Evolutionary conservation across 2,329 filamentous ascomycete genomes (phyloP).

Genomic region (Talaromyces marneffei): DNA sequence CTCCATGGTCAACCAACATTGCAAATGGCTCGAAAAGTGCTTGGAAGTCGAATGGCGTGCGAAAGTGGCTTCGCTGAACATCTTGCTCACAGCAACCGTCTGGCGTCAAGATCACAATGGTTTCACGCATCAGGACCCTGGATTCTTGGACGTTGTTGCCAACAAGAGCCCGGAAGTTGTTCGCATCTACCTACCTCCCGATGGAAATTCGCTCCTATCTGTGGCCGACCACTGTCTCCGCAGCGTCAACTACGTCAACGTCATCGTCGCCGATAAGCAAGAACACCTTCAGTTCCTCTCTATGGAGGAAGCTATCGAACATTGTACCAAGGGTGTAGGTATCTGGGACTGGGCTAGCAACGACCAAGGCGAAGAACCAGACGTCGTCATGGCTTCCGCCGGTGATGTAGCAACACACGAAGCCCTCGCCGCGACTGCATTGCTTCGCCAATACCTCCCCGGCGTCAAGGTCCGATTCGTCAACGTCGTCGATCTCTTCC

Average conservation of each 20-base stretch:
- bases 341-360: slow-evolving; percentile 75
- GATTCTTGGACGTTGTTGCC: slow-evolving; percentile 71
- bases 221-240: slow-evolving; percentile 70
- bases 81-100: slow-evolving; percentile 70
- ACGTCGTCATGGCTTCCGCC: slow-evolving; percentile 69
- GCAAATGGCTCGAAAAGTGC: slow-evolving; percentile 79
- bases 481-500: slow-evolving; percentile 76
- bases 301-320: slow-evolving; percentile 65
- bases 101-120: slow-evolving; percentile 82
- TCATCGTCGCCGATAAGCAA: slow-evolving; percentile 74
- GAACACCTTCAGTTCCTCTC: slow-evolving; percentile 69
- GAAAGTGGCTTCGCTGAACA: slow-evolving; percentile 70
- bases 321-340: slow-evolving; percentile 72
- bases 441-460: slow-evolving; percentile 66
- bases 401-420: slow-evolving; percentile 71
- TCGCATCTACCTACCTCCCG: slow-evolving; percentile 73
- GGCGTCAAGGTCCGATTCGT: slow-evolving; percentile 71
- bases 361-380: slow-evolving; percentile 61
- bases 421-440: slow-evolving; percentile 65
- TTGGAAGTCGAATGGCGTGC: slow-evolving; percentile 72
- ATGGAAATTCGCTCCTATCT: slow-evolving; percentile 71
- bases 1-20: slow-evolving; percentile 81
- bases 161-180: slow-evolving; percentile 78
- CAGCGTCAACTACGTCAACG: slow-evolving; percentile 73
- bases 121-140: slow-evolving; percentile 75